Conservation (phyloP, 1,139 yeast species). For the Scheffersomyces titani region DNA sequence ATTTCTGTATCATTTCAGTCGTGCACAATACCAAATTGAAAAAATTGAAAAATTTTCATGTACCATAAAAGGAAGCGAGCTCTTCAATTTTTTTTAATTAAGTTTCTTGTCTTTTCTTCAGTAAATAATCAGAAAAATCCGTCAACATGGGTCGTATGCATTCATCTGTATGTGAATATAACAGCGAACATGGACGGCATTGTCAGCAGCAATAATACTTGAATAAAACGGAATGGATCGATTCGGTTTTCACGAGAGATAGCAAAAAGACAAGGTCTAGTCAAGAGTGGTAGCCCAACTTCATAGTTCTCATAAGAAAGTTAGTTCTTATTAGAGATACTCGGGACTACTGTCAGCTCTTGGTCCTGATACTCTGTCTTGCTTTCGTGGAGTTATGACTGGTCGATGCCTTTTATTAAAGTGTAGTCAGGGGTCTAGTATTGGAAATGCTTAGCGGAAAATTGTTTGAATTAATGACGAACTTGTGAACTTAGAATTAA, state of each 20-base stretch:
- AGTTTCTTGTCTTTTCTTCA: constrained; percentile 6
- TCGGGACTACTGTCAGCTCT: constrained; percentile 24
- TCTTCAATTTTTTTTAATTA: constrained; percentile 4
- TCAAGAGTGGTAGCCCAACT: constrained; percentile 31
- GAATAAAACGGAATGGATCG: constrained; percentile 21
- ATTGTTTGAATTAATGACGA: neutral
- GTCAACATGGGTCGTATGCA: constrained; percentile 81
- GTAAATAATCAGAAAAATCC: constrained; percentile 29
- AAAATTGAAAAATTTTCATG: constrained; percentile 18
- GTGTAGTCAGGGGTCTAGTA: constrained; percentile 8
- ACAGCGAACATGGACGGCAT: constrained; percentile 12
- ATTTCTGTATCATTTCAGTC: constrained; percentile 3
- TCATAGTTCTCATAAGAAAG: neutral
- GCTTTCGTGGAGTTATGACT: constrained; percentile 14
- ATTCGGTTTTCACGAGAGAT: constrained; percentile 19
- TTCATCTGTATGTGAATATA: constrained; percentile 64
- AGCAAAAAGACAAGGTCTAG: constrained; percentile 26
- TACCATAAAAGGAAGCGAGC: constrained; percentile 4
- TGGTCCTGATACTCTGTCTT: constrained; percentile 29
- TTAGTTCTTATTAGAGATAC: neutral
- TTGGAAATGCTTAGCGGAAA: constrained; percentile 1
- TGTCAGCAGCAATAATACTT: neutral
- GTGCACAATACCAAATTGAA: constrained; percentile 9
- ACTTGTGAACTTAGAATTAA: neutral
- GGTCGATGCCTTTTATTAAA: constrained; percentile 24